A percentile compares a stretch with the other conserved stretches of the same genome.
Conservation (phyloP, 1,139 yeast genomes). For the Chernovozyma sophiae-reginae region DNA sequence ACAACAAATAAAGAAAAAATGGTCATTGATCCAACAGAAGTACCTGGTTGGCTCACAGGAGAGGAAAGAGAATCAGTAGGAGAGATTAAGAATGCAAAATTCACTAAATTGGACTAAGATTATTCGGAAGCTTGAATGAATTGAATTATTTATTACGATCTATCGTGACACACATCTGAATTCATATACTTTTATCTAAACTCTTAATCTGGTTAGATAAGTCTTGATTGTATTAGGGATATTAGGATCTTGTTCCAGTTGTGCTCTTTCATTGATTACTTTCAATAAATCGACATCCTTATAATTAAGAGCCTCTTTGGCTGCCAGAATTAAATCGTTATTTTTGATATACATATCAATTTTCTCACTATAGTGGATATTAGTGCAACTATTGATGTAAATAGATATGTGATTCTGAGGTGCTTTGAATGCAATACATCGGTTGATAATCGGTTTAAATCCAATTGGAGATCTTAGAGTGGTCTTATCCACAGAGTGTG, state of each 20-base stretch:
- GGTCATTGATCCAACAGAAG: slow-evolving; percentile 45
- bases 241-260: slow-evolving; percentile 17
- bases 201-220: slow-evolving; percentile 29
- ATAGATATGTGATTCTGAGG: slow-evolving; percentile 34
- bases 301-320: slow-evolving; percentile 54
- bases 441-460: slow-evolving; percentile 58
- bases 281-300: slow-evolving; percentile 47
- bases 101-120: slow-evolving; percentile 10
- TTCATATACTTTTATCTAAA: slow-evolving; percentile 14
- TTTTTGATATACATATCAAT: slow-evolving; percentile 50
- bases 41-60: slow-evolving; percentile 82
- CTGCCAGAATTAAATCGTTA: slow-evolving; percentile 53
- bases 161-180: too few species aligned
- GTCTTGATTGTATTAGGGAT: slow-evolving; percentile 20
- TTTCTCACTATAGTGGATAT: slow-evolving; percentile 35
- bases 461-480: slow-evolving; percentile 70
- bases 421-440: slow-evolving; percentile 48
- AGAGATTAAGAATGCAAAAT: slow-evolving; percentile 40
- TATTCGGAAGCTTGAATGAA: too few species aligned
- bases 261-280: slow-evolving; percentile 24
- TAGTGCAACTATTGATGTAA: slow-evolving; percentile 31
- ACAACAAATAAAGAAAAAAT: slow-evolving; percentile 28
- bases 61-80: slow-evolving; percentile 60
- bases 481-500: slow-evolving; percentile 13
- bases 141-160: too few species aligned